Base-by-base conservation (phyloP, 176 grass and related monocot genomes). In the Musa beccarii region DNA sequence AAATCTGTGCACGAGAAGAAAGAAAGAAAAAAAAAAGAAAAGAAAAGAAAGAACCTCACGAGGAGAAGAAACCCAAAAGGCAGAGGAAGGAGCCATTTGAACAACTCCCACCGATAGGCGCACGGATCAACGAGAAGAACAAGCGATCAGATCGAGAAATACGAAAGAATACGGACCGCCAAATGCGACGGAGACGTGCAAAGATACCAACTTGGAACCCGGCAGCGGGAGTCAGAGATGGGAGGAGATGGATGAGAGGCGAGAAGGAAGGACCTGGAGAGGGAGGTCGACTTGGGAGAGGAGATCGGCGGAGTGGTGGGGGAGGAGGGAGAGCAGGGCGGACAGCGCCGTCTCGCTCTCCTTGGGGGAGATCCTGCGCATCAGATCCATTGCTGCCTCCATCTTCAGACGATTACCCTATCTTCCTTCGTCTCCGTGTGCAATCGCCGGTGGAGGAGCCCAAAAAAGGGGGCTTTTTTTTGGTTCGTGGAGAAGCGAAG, bases 231-330 rank as follows among this genome's bases (percentile, higher is more conserved):
- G 63, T 28, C 63, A 13, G 54, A 25, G 59, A 63, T 26, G 53
- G 17, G 10, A 83, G 14, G 0, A 25, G 20, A 29, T 8, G n/a
- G 21, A 69, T 52, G 1, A 59, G 43, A 71, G 20, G 53, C 11
- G 72, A 64, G 20, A 61, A 67, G 26, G 49, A 63, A 15, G 22
- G 72, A 99, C 96, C 96, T 95, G 89, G 81, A 89, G 96, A 20
- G 91, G 90, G 59, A 91, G 85, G 82, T 99, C 96, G 74, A 99
- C 96, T 86, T 99, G 96, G 71, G 96, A 99, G 81, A 99, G 96
- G 84, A 99, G 96, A 78, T 99, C 91, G 79, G 92, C 78, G 86
- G 96, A 99, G 80, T 99, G 86, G 81, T 89, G 83, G 51, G 96
- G 96, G 26, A 95, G 78, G 79, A 99, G 89, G 75, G 91, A 89